Conservation (phyloP, 345 rosid species). For the Viola odorata region DNA sequence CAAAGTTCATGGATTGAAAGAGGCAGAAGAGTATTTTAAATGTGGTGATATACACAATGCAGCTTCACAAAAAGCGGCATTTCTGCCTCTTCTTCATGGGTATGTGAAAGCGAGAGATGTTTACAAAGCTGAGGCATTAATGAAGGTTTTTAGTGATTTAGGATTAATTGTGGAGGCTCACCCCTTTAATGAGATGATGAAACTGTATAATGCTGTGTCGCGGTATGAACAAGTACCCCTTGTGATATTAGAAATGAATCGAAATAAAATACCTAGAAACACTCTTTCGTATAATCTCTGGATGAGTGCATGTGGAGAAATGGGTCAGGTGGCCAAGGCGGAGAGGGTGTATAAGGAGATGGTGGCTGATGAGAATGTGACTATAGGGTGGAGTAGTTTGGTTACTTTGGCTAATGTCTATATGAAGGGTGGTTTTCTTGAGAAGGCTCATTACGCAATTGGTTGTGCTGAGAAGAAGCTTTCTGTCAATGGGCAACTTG, state of each 20-base stretch:
- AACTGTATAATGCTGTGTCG: conserved; percentile 39
- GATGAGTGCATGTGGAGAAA: conserved; percentile 44
- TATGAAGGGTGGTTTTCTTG: conserved; percentile 34
- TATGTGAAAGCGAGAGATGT: conserved; percentile 39
- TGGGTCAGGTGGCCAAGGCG: conserved; percentile 21
- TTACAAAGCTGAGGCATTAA: conserved; percentile 43
- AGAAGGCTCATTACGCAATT: conserved; percentile 38
- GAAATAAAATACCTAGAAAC: conserved; percentile 44
- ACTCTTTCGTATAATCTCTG: conserved; percentile 58
- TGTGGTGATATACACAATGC: conserved; percentile 16
- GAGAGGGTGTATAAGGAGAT: conserved; percentile 47
- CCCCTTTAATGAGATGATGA: conserved; percentile 64
- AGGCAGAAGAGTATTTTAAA: conserved; percentile 46
- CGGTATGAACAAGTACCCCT: conserved; percentile 40
- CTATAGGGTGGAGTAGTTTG: conserved; percentile 57
- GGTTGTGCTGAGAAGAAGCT: conserved; percentile 45
- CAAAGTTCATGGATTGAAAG: conserved; percentile 29
- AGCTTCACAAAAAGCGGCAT: conserved; percentile 36
- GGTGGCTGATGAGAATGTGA: conserved; percentile 38
- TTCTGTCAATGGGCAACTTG: conserved; percentile 31
- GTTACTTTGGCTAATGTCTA: conserved; percentile 47
- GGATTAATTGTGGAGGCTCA: conserved; percentile 52
- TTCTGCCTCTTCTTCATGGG: conserved; percentile 42
- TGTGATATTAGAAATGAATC: conserved; percentile 48
- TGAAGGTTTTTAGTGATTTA: conserved; percentile 36